Conservation (phyloP, 192 early-diverging fungal genomes). For the Dispira parvispora region DNA sequence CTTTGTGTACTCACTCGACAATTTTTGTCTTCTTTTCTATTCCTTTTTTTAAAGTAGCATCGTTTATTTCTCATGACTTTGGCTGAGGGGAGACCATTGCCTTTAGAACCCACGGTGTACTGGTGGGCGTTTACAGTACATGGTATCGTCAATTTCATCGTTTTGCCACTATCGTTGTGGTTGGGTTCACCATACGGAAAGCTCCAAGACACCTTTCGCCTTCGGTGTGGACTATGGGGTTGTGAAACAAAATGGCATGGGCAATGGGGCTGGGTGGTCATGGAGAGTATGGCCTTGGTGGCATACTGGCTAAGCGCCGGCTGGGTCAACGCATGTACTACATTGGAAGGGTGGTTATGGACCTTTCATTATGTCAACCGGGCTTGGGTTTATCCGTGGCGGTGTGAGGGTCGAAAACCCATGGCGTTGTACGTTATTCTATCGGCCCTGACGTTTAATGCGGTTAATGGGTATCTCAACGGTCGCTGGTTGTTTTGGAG, state of each 20-base stretch:
- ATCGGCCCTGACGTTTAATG: conserved; percentile 20
- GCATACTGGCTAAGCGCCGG: neutral
- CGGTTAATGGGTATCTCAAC: conserved; percentile 26
- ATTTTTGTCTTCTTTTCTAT: neutral
- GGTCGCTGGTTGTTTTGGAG: conserved; percentile 20
- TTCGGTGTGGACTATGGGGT: neutral
- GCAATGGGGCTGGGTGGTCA: conserved; percentile 9
- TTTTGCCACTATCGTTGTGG: neutral
- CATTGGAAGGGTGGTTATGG: neutral
- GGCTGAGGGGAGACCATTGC: neutral
- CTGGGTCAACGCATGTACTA: neutral
- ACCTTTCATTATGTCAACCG: conserved; percentile 23
- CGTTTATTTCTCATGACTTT: neutral
- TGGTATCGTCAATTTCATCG: neutral
- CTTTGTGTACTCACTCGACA: neutral
- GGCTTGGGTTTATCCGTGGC: conserved; percentile 22
- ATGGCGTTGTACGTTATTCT: conserved; percentile 25
- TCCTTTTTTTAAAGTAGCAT: neutral
- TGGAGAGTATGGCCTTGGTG: conserved; percentile 3
- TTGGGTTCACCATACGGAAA: conserved; percentile 10
- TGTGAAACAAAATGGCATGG: neutral
- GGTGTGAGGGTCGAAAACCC: conserved; percentile 20
- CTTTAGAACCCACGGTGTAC: neutral
- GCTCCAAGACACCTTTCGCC: neutral
- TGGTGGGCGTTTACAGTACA: neutral